phyloP scores from a whole-genome alignment of 2,329 filamentous ascomycete species.

The Alternaria consortialis region DNA sequence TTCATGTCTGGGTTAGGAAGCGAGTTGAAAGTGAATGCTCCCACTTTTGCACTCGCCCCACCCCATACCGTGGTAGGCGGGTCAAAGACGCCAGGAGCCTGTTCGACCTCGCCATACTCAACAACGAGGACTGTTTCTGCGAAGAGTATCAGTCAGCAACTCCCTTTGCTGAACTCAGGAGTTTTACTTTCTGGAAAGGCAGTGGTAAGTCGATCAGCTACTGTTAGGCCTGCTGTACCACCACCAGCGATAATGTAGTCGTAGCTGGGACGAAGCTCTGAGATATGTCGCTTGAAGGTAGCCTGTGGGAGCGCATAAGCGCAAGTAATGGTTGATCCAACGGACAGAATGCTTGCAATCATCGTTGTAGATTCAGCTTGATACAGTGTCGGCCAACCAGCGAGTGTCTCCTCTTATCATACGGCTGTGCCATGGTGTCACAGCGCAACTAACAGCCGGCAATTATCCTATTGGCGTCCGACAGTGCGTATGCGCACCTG shows the following conservation, averaged over 20 bases:
- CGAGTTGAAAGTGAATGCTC: constrained; percentile 9
- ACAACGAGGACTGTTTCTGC: constrained; percentile 15
- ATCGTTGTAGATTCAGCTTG: neutral
- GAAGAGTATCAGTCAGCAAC: neutral
- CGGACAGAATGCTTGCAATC: neutral
- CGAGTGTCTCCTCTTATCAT: neutral
- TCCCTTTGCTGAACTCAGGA: too few relatives aligned
- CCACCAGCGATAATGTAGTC: constrained; percentile 29
- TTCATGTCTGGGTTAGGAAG: constrained; percentile 12
- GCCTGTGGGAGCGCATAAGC: constrained; percentile 1
- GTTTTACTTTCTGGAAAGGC: constrained; percentile 6
- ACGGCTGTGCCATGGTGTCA: neutral
- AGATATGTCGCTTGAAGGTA: constrained; percentile 2
- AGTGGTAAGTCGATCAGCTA: constrained; percentile 27
- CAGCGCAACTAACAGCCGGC: neutral
- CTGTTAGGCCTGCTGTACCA: constrained; percentile 25
- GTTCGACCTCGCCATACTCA: constrained; percentile 15
- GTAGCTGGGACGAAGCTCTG: constrained; percentile 11
- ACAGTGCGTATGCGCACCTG: neutral
- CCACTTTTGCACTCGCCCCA: neutral
- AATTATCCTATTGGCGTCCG: neutral
- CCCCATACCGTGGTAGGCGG: constrained; percentile 5
- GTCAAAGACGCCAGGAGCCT: neutral
- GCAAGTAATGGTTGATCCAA: neutral
- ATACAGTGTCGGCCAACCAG: neutral